phyloP scores from a whole-genome alignment of 768 basidiomycete genomes.

The Suillus hirtellus region DNA sequence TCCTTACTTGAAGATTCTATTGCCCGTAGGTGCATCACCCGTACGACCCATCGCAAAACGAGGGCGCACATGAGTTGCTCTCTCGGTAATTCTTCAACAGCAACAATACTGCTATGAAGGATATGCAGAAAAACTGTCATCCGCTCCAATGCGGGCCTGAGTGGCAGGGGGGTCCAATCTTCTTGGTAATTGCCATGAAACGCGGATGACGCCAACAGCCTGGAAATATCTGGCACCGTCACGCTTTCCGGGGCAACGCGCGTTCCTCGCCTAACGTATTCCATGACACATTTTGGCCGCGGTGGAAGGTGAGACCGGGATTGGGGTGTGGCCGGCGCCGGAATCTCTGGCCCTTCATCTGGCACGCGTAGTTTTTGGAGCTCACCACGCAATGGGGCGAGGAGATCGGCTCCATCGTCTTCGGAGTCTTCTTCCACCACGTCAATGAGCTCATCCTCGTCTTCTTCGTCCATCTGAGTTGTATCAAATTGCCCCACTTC shows the following conservation, averaged over 20 bases:
- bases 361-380: constrained; percentile 56
- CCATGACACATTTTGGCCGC: constrained; percentile 37
- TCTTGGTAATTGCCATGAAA: constrained; percentile 26
- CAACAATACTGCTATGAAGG: constrained; percentile 52
- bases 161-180: constrained; percentile 44
- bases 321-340: constrained; percentile 34
- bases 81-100: constrained; percentile 47
- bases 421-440: constrained; percentile 60
- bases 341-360: constrained; percentile 32
- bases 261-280: constrained; percentile 71
- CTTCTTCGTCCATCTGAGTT: constrained; percentile 41
- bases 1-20: constrained; percentile 52
- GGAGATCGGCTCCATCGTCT: constrained; percentile 47
- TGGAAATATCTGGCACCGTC: constrained; percentile 47
- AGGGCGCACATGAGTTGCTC: constrained; percentile 53
- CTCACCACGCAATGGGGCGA: constrained; percentile 71
- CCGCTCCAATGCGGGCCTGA: constrained; percentile 50
- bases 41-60: constrained; percentile 63
- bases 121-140: constrained; percentile 56
- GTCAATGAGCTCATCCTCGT: constrained; percentile 65
- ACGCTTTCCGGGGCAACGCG: constrained; percentile 62
- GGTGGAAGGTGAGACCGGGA: constrained; percentile 22
- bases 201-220: constrained; percentile 44
- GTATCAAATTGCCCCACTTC: constrained; percentile 22
- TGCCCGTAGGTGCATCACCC: constrained; percentile 50